Conservation (phyloP, 345 rosid species). For the thale cress (Arabidopsis thaliana) region TAIR10.1 NC_003071.7:13830501-13831000, state of each 20-base stretch:
- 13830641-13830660: conserved; percentile 94
- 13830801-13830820: conserved; percentile 52
- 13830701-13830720: conserved; percentile 83
- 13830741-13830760: conserved; percentile 81
- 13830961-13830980: conserved; percentile 99
- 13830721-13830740: conserved; percentile 64
- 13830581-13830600: conserved; percentile 71
- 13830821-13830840: conserved; percentile 55
- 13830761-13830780: conserved; percentile 66
- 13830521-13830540: not conserved
- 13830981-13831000: conserved; percentile 80
- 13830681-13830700: conserved; percentile 78
- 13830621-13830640: conserved; percentile 96
- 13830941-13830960: conserved; percentile 82
- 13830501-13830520: conserved; percentile 25
- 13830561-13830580: conserved; percentile 6
- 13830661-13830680: conserved; percentile 62
- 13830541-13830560: not conserved
- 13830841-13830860: conserved; percentile 49
- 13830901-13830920: conserved; percentile 12
- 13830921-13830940: conserved; percentile 24
- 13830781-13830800: conserved; percentile 69
- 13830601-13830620: conserved; percentile 85
- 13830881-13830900: conserved; percentile 23
- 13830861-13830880: conserved; percentile 20